phyloP scores from a whole-genome alignment of 1,284 basidiomycete genomes.

The Peniophora sp. region DNA sequence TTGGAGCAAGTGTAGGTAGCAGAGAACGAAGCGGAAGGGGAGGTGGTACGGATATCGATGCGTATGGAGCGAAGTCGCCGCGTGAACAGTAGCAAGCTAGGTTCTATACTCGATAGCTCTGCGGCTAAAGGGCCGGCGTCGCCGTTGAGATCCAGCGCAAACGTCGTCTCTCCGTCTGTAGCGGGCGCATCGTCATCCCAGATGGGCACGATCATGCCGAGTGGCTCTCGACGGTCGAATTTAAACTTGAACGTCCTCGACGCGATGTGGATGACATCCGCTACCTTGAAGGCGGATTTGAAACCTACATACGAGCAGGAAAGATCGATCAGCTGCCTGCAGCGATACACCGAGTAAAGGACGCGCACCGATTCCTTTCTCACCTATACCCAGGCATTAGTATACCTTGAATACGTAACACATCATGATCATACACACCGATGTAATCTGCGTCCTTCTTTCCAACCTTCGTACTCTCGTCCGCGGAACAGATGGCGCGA shows the following conservation, averaged over 20 bases:
- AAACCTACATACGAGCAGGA: conserved; percentile 10
- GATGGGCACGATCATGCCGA: conserved; percentile 18
- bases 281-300: conserved; percentile 19
- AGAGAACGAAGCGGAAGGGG: no score
- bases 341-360: no score
- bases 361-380: conserved; percentile 17
- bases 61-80: conserved; percentile 11
- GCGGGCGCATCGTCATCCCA: no score
- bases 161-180: no score
- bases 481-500: conserved; percentile 16
- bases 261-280: conserved; percentile 13
- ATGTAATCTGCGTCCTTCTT: conserved; percentile 14
- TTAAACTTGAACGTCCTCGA: conserved; percentile 14
- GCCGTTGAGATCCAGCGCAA: no score
- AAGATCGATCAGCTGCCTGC: neutral
- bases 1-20: no score
- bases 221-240: conserved; percentile 10
- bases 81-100: conserved; percentile 16
- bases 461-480: conserved; percentile 15
- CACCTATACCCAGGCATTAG: conserved; percentile 11
- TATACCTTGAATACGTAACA: neutral
- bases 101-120: conserved; percentile 11
- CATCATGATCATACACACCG: conserved; percentile 9
- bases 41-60: neutral
- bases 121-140: conserved; percentile 4